Evolutionary conservation across 352 stramenopile species (phyloP), one percentile per base, ranked within the genome.

Genomic region (Hyaloperonospora brassicae): DNA sequence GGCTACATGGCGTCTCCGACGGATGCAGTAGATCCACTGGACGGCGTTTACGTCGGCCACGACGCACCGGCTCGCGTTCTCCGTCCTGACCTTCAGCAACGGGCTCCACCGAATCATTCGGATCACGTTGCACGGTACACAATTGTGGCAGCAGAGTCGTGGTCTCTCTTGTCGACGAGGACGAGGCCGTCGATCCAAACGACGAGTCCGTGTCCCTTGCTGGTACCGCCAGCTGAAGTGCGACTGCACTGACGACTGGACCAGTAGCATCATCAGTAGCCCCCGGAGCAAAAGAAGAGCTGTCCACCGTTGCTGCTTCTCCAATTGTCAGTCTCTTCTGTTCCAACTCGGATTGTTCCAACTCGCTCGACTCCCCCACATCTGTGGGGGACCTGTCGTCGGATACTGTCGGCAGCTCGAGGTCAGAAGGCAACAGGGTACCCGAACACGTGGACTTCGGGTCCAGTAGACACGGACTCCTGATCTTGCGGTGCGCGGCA

Each of bases 1-100:
- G 48, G 10, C 31, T 35, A 7, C 22, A 30, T 21, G 11, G 8
- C 12, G 24, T 5, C 11, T 62, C 48, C 13, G 52, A 57, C 21
- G 53, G 50, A 47, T 50, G 66, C 21, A 66, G 25, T 8, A 64
- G 1, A 6, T 66, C 50, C 30, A 72, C 64, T 12, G 57, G 45
- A n/a, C 57, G 52, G 17, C 57, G 56, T 35, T 68, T 72, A 31
- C 64, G 64, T 35, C 41, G 25, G 11, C 60, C 68, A 27, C 50
- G 61, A 35, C 60, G 59, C 3, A 43, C 55, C 2, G 47, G 27
- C 14, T 51, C 45, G 8, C 36, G 7, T 12, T 13, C 30, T 27
- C 39, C 39, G 22, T 52, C 44, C 21, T 44, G 11, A 4, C 34
- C 39, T 17, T 56, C 41, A 17, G 51, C 9, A 5, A 34, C 21